Evolutionary conservation across 306 rosid genomes (phyloP).

Genomic region (Hippophae tibetana): DNA sequence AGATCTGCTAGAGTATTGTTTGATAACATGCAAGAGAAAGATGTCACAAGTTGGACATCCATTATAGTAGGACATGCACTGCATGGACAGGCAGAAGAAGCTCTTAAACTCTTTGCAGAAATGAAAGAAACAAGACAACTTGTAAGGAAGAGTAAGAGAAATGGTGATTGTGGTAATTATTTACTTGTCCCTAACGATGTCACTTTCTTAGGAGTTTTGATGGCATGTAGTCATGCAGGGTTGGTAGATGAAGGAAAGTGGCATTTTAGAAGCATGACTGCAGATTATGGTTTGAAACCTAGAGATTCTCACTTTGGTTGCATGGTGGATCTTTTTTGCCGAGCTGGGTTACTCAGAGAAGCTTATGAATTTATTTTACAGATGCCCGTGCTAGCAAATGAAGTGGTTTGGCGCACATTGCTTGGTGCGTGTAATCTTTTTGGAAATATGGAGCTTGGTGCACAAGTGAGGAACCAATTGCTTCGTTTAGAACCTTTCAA

Average conservation of each 20-base stretch:
- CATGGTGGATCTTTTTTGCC: slow-evolving; percentile 59
- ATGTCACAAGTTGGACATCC: slow-evolving; percentile 58
- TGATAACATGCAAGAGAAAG: slow-evolving; percentile 33
- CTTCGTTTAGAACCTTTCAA: slow-evolving; percentile 38
- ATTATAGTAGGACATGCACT: slow-evolving; percentile 61
- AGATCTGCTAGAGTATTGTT: slow-evolving; percentile 39
- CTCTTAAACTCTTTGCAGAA: slow-evolving; percentile 21
- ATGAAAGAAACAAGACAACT: slow-evolving; percentile 16
- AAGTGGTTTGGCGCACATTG: slow-evolving; percentile 49
- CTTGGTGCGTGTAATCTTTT: slow-evolving; percentile 46
- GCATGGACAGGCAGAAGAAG: slow-evolving; percentile 44
- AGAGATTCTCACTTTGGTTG: slow-evolving; percentile 57
- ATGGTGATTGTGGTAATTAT: slow-evolving; percentile 2
- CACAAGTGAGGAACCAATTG: slow-evolving; percentile 28
- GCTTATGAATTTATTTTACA: slow-evolving; percentile 39
- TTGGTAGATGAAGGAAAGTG: slow-evolving; percentile 52
- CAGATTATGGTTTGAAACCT: slow-evolving; percentile 34
- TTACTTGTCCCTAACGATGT: slow-evolving; percentile 33
- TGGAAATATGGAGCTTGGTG: slow-evolving; percentile 37
- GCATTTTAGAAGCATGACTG: slow-evolving; percentile 44
- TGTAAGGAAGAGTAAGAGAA: slow-evolving; percentile 6
- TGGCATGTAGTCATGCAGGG: slow-evolving; percentile 70
- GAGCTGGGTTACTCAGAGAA: slow-evolving; percentile 38
- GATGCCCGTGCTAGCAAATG: slow-evolving; percentile 30
- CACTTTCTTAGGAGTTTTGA: slow-evolving; percentile 54